phyloP scores from a whole-genome alignment of 2,329 filamentous ascomycete genomes.

The Cladosporium halotolerans region DNA sequence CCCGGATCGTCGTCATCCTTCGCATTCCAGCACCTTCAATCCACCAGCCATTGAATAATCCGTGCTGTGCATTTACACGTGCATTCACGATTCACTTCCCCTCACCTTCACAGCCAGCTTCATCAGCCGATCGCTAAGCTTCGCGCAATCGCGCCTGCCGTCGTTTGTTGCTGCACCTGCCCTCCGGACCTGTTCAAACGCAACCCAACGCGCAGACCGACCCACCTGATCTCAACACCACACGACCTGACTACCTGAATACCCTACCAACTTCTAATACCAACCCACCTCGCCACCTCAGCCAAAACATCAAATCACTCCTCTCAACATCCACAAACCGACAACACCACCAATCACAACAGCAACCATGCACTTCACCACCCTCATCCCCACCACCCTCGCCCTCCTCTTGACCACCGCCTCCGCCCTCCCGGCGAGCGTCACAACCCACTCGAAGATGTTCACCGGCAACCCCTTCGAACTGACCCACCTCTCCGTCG shows the following conservation, averaged over 20 bases:
- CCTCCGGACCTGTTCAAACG: neutral
- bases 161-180: neutral
- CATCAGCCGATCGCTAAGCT: too few species aligned
- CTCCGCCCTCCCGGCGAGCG: neutral
- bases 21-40: neutral
- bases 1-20: neutral
- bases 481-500: conserved; percentile 17
- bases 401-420: neutral
- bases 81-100: too few species aligned
- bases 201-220: neutral
- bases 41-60: too few species aligned
- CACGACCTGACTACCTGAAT: neutral
- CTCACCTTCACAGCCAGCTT: too few species aligned
- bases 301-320: neutral
- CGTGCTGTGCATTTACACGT: too few species aligned
- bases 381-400: neutral
- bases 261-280: neutral
- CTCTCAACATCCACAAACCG: neutral
- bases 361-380: conserved; percentile 6
- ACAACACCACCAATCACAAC: neutral
- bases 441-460: neutral
- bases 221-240: neutral
- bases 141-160: neutral
- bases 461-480: conserved; percentile 14
- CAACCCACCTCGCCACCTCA: neutral